Conservation (phyloP, 176 grass and related monocot species). For the Aegilops speltoides region DNA sequence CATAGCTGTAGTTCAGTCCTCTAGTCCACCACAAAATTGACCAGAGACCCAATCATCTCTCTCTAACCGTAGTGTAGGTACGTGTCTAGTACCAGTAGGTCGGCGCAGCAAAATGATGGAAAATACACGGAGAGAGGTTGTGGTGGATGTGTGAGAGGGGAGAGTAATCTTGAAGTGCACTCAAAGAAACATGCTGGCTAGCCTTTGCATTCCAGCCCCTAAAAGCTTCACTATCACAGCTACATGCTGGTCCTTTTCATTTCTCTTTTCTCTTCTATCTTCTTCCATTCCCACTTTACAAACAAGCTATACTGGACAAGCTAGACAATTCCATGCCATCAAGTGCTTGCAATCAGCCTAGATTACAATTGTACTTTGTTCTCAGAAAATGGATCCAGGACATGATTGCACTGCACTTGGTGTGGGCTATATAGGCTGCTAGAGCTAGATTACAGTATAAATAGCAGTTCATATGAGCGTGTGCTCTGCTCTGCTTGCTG, state of each 20-base stretch:
- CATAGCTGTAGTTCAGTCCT: not conserved
- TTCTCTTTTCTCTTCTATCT: not conserved
- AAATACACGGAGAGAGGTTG: not conserved
- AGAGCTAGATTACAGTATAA: not conserved
- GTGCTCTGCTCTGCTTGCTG: not conserved
- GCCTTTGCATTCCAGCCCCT: not conserved
- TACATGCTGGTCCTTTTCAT: not conserved
- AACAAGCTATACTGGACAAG: no score
- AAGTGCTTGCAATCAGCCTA: not conserved
- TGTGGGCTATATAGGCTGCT: not conserved
- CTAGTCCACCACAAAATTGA: constrained; percentile 13
- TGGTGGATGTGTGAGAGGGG: no score
- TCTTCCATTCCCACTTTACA: constrained; percentile 4
- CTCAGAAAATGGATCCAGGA: not conserved
- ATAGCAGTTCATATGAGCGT: not conserved
- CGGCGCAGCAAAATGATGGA: not conserved
- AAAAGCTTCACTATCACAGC: constrained; percentile 43
- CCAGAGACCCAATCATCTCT: not conserved
- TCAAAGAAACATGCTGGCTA: constrained; percentile 58
- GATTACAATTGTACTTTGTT: not conserved
- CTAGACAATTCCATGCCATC: no score
- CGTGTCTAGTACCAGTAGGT: not conserved
- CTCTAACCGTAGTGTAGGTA: not conserved
- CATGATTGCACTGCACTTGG: not conserved
- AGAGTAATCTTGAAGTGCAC: constrained; percentile 62